Base-by-base conservation (phyloP, 306 rosid genomes). In the Erythrophleum fordii region DNA sequence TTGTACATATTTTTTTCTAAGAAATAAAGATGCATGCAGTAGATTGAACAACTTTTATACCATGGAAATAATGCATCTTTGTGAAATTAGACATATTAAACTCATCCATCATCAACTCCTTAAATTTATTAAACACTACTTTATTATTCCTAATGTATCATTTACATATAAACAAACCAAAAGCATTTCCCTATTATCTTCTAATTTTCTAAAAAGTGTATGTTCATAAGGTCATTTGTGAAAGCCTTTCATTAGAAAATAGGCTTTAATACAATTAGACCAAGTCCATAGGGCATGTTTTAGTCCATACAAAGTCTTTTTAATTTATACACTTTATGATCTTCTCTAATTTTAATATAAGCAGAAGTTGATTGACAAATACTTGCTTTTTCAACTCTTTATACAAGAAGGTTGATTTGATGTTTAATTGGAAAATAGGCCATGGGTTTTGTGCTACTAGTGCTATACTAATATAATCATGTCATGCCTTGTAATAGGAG, bases 391-490 rank as follows among this genome's bases (percentile, higher is more conserved):
- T 2, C 59, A 52, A 52, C 3, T 52, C 23, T 52, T 23, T 23
- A 65, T 65, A 14, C 48, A 65, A 37, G 71, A 65, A 37, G 34
- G 71, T 26, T 8, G 25, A 65, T 37, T 65, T 65, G 12, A 65
- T 48, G 25, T 65, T 11, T 11, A 65, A 10, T 2, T 35, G 48
- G 28, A 34, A 65, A n/a, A 37, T 65, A 65, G 48, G 71, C 71
- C 28, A 37, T 20, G 28, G n/a, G 25, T 65, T 65, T 13, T 65
- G 22, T 13, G 22, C 37, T 11, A 41, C 58, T 39, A 69, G 23
- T 42, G 58, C 58, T 14, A 69, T 69, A 23, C 58, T 48, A 69
- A 12, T 69, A 20, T 69, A 5, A 69, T 46, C 45, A 58, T 69
- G 29, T 69, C 37, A 22, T 42, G 55, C n/a, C 75, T 45, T 46